Conservation (phyloP, 73 alveolate genomes). For the Paramecium pentaurelia region DNA sequence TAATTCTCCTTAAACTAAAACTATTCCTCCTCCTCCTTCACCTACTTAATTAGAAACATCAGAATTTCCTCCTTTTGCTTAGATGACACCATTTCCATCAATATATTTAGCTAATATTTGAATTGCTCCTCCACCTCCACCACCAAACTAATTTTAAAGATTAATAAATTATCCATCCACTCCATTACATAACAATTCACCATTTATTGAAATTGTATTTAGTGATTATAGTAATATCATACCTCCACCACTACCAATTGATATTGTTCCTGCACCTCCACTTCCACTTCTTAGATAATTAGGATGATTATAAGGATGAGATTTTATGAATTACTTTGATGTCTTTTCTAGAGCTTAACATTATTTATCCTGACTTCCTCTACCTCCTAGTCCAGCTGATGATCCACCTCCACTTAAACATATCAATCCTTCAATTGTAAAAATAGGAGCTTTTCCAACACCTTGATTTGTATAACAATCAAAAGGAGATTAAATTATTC, state of each 20-base stretch:
- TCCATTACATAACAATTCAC: conserved; percentile 21
- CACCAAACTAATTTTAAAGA: neutral
- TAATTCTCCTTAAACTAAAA: neutral
- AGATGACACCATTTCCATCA: neutral
- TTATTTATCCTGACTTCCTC: neutral
- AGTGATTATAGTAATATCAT: neutral
- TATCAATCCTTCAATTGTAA: neutral
- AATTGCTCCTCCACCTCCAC: conserved; percentile 58
- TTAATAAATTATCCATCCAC: neutral
- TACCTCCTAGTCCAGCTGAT: conserved; percentile 26
- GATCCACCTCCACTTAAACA: conserved; percentile 15
- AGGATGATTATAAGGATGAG: neutral
- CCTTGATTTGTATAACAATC: neutral
- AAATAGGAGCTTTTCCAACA: neutral
- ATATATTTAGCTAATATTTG: neutral
- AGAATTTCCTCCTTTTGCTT: conserved; percentile 51
- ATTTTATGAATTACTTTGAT: neutral
- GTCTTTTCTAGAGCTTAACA: neutral
- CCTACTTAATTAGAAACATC: conserved; percentile 10
- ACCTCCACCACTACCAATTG: conserved; percentile 50
- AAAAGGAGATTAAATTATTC: neutral
- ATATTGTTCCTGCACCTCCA: conserved; percentile 2
- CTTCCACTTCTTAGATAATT: neutral
- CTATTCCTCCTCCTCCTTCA: conserved; percentile 59
- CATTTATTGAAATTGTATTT: neutral